phyloP scores from a whole-genome alignment of 345 rosid genomes.

The Populus euphratica region DNA sequence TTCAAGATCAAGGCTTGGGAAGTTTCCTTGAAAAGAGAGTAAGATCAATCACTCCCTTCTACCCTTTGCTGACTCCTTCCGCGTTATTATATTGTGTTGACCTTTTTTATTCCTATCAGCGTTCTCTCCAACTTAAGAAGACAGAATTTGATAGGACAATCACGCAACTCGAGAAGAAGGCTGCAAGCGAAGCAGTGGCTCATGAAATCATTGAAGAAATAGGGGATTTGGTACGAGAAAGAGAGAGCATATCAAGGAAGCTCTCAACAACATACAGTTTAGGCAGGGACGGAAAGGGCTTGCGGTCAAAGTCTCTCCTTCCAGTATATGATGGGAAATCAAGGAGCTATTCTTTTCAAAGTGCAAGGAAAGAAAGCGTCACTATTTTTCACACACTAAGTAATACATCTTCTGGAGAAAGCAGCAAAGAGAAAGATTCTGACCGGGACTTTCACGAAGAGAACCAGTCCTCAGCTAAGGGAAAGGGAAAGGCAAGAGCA shows the following conservation, averaged over 20 bases:
- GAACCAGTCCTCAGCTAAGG: constrained; percentile 14
- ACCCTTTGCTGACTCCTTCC: not conserved
- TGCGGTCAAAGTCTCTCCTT: constrained; percentile 37
- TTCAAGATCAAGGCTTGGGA: constrained; percentile 54
- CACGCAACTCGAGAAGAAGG: constrained; percentile 48
- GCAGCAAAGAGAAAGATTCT: constrained; percentile 10
- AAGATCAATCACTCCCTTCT: constrained; percentile 11
- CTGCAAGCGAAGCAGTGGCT: constrained; percentile 40
- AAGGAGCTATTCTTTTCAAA: constrained; percentile 50
- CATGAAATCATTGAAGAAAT: constrained; percentile 38
- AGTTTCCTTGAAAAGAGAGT: constrained; percentile 71
- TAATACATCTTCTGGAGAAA: constrained; percentile 46
- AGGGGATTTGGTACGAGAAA: constrained; percentile 47
- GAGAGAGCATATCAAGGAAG: constrained; percentile 52
- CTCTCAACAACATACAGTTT: constrained; percentile 80
- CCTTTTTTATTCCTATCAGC: constrained; percentile 33
- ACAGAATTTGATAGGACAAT: constrained; percentile 55
- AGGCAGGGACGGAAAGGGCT: constrained; percentile 45
- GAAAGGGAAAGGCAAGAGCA: constrained; percentile 22
- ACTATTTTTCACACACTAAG: constrained; percentile 41
- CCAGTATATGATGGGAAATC: constrained; percentile 48
- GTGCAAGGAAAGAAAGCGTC: constrained; percentile 40
- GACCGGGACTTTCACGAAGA: constrained; percentile 26
- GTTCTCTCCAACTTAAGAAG: constrained; percentile 63
- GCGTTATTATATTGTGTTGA: not conserved